Base-by-base conservation (phyloP, 371 early-diverging fungal species). In the Mucor velutinosus region DNA sequence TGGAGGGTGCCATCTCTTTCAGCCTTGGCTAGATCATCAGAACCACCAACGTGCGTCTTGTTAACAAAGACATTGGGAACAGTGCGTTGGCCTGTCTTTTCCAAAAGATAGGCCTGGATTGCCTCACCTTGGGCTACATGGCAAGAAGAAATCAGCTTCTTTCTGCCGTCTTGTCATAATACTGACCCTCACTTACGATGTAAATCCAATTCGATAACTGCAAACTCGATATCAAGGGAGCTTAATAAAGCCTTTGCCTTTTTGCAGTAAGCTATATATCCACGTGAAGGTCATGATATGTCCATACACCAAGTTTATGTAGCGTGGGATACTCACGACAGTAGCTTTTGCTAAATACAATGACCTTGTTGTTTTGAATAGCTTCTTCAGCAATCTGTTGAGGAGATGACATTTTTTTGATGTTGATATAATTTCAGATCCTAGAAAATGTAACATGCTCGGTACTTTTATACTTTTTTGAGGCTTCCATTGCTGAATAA, bases 11-110 rank as follows among this genome's bases (percentile, higher is more conserved):
- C 90, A 32, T 43, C 71, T 2, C 55, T 55, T 30, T 91, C 74
- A 23, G 86, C 81, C 6, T 64, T 77, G 27, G 83, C 64, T 7
- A 94, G 78, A 33, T 87, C 85, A 65, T 90, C 90, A 69, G 87
- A 88, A 23, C 95, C 95, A 33, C 96, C 96, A 65, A 95, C 66
- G 66, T 94, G 95, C 47, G 86, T 67, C 47, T 82, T 78, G 19
- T 86, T 80, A 71, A 94, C 90, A 74, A 93, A 96, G 68, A 95
- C 87, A 77, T 94, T 95, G 61, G 96, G 97, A 21, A 96, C 94
- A 12, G 94, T 93, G 43, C 90, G 77, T 80, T 95, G 95, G 4
- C 89, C 88, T 14, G 92, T 93, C 70, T 85, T 73, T 47, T 81
- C 67, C 11, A 51, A 37, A 27, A 96, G 86, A 60, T 89, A 87